Conservation (phyloP, 2,329 filamentous ascomycete genomes). For the Cucurbitaria berberidis region DNA sequence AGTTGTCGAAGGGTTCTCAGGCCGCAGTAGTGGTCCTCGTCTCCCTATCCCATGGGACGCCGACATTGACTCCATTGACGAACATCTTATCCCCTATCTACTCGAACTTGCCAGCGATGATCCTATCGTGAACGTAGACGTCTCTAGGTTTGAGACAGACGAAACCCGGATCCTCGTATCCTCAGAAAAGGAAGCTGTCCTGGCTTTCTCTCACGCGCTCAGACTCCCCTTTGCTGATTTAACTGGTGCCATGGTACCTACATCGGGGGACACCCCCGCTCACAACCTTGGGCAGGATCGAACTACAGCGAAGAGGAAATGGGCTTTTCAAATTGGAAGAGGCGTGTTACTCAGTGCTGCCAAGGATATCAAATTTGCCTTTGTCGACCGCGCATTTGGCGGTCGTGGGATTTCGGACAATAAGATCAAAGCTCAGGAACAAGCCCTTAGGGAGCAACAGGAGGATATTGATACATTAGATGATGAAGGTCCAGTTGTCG, state of each 20-base stretch:
- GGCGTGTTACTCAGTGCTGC: slow-evolving; percentile 65
- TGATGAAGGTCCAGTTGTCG: slow-evolving; percentile 52
- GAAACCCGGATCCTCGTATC: slow-evolving; percentile 59
- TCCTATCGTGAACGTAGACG: slow-evolving; percentile 62
- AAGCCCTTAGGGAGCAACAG: slow-evolving; percentile 46
- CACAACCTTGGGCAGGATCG: slow-evolving; percentile 51
- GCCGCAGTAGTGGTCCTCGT: slow-evolving; percentile 51
- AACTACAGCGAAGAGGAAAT: slow-evolving; percentile 57
- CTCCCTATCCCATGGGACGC: slow-evolving; percentile 61
- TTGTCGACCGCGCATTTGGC: slow-evolving; percentile 67
- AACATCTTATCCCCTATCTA: slow-evolving; percentile 65
- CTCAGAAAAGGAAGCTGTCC: slow-evolving; percentile 62
- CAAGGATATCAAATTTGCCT: slow-evolving; percentile 61
- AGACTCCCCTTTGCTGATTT: slow-evolving; percentile 60
- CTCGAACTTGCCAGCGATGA: slow-evolving; percentile 58
- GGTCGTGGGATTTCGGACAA: slow-evolving; percentile 58
- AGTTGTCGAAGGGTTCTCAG: slow-evolving; percentile 64
- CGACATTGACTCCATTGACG: slow-evolving; percentile 61
- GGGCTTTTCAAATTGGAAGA: slow-evolving; percentile 65
- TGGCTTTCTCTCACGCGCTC: slow-evolving; percentile 62
- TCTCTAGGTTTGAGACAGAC: slow-evolving; percentile 64
- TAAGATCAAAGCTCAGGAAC: slow-evolving; percentile 51
- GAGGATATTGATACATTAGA: slow-evolving; percentile 57
- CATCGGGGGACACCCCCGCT: slow-evolving; percentile 23
- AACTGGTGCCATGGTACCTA: slow-evolving; percentile 47